Conservation (phyloP, 164 flowering plant genomes). For the Amborella trichopoda region DNA sequence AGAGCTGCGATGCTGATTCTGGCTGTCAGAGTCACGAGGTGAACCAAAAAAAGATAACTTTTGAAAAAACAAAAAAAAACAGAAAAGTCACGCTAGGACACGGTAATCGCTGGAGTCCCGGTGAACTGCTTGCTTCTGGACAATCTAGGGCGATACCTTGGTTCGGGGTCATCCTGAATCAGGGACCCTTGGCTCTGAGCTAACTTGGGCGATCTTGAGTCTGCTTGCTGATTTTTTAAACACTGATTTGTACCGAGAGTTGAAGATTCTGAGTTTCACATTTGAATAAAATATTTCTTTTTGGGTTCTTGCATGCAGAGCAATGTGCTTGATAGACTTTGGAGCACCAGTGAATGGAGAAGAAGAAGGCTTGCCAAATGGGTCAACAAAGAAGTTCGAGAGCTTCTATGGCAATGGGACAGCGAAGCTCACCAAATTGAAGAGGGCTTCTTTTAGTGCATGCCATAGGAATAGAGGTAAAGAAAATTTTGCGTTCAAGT, state of each 20-base stretch:
- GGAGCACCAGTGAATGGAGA: conserved; percentile 50
- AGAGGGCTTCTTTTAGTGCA: conserved; percentile 4
- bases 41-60: too few species aligned
- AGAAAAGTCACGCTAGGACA: too few species aligned
- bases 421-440: conserved; percentile 23
- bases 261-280: background rate
- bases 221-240: background rate
- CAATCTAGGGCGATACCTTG: background rate
- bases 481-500: conserved; percentile 51
- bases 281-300: background rate
- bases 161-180: background rate
- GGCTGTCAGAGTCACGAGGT: too few species aligned
- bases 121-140: background rate
- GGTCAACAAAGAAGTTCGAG: conserved; percentile 17
- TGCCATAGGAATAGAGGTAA: conserved; percentile 23
- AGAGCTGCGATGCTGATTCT: too few species aligned
- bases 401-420: conserved; percentile 2
- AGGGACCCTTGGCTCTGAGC: background rate
- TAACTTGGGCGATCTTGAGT: background rate
- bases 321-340: conserved; percentile 88
- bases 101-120: too few species aligned
- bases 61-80: too few species aligned
- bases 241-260: background rate
- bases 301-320: conserved; percentile 28
- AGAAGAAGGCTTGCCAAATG: conserved; percentile 15